Conservation (phyloP, 2,329 filamentous ascomycete species). For the Colletotrichum paranaense region DNA sequence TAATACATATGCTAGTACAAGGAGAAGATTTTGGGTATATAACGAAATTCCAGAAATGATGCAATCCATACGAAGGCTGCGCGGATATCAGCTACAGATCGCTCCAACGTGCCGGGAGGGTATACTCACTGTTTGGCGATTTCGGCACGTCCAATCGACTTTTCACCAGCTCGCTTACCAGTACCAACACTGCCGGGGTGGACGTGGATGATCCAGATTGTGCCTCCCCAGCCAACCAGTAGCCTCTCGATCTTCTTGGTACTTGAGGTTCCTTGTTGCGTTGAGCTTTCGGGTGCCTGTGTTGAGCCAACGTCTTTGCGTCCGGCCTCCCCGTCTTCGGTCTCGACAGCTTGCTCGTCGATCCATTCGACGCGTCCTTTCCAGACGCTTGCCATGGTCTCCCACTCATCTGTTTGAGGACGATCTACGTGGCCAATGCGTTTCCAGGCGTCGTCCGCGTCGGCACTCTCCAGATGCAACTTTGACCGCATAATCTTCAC, state of each 20-base stretch:
- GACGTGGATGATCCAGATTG: conserved; percentile 95
- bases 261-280: conserved; percentile 59
- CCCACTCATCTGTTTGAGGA: conserved; percentile 88
- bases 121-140: conserved; percentile 89
- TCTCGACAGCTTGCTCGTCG: conserved; percentile 82
- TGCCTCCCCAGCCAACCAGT: conserved; percentile 94
- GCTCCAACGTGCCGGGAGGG: too few species aligned
- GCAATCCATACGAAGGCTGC: conserved; percentile 92
- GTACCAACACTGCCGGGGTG: conserved; percentile 77
- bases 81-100: conserved; percentile 41
- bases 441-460: conserved; percentile 91
- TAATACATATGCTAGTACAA: conserved; percentile 91
- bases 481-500: conserved; percentile 98
- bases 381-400: conserved; percentile 97
- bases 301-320: conserved; percentile 50
- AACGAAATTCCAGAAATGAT: conserved; percentile 97
- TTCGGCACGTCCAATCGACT: conserved; percentile 82
- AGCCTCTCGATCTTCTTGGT: conserved; percentile 77
- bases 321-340: conserved; percentile 68
- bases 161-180: conserved; percentile 76
- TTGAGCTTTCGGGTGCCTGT: conserved; percentile 58
- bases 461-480: conserved; percentile 79
- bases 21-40: conserved; percentile 91
- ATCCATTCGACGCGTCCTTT: conserved; percentile 94
- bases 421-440: conserved; percentile 92